A percentile compares a stretch with the other conserved stretches of the same genome.
These are phyloP conservation scores for Cystobasidium pallidum DNA, from an alignment of 1,284 basidiomycete genomes.

Conservation along the genomic window DNA sequence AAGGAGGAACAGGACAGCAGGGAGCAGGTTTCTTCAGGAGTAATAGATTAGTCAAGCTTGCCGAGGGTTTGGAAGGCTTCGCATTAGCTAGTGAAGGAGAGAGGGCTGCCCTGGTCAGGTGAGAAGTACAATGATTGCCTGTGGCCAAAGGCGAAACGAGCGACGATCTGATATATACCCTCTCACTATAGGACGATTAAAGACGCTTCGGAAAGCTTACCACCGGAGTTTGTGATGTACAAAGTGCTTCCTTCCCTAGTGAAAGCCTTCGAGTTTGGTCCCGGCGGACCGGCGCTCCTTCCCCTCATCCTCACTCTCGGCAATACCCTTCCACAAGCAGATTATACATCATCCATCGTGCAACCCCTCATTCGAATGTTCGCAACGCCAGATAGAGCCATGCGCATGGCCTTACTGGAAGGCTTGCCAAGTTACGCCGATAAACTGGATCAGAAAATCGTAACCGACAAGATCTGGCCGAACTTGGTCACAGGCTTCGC, in stretches of 20 bases:
- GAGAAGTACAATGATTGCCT: neutral
- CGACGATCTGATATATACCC: neutral
- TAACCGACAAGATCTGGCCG: conserved; percentile 89
- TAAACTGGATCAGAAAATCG: conserved; percentile 80
- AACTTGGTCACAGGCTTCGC: conserved; percentile 92
- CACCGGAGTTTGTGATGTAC: conserved; percentile 81
- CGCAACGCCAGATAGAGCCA: conserved; percentile 85
- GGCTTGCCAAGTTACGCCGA: conserved; percentile 81
- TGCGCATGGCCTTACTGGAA: conserved; percentile 89
- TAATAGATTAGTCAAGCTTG: conserved; percentile 84
- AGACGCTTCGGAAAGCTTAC: conserved; percentile 77
- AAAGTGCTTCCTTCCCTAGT: conserved; percentile 85
- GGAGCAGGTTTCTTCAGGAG: conserved; percentile 75
- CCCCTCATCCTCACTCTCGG: conserved; percentile 82
- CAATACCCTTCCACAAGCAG: conserved; percentile 69
- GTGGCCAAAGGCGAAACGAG: too few relatives aligned
- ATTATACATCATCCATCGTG: conserved; percentile 72
- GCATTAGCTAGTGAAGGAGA: conserved; percentile 80
- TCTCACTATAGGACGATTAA: conserved; percentile 69
- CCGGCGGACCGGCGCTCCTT: conserved; percentile 69
- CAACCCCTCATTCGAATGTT: conserved; percentile 81
- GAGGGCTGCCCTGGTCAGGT: conserved; percentile 68
- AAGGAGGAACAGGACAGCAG: conserved; percentile 56
- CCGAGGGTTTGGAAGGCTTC: conserved; percentile 84
- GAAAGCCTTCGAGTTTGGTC: conserved; percentile 80